Conservation (phyloP, 2,329 filamentous ascomycete genomes). For the Penicillium hordei region DNA sequence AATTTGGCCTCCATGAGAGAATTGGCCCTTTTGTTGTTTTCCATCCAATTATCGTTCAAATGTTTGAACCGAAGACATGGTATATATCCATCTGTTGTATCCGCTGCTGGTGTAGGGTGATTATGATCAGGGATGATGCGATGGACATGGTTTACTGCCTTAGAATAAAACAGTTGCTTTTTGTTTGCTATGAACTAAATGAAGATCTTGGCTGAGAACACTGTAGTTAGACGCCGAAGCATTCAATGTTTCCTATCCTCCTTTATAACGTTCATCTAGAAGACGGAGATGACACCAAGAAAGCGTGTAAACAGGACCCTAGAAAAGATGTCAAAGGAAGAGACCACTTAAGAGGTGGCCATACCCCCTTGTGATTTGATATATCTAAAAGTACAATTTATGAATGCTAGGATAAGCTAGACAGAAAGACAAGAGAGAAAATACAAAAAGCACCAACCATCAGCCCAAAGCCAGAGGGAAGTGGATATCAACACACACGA, state of each 20-base stretch:
- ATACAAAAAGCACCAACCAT: slow-evolving; percentile 18
- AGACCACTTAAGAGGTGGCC: neutral
- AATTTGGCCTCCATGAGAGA: slow-evolving; percentile 16
- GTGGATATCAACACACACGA: slow-evolving; percentile 17
- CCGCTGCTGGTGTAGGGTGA: neutral
- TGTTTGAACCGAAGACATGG: neutral
- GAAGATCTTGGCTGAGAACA: neutral
- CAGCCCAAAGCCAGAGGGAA: slow-evolving; percentile 13
- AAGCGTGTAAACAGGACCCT: neutral
- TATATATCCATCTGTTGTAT: neutral
- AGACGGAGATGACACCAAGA: neutral
- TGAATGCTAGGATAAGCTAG: slow-evolving; percentile 17
- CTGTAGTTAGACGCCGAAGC: neutral
- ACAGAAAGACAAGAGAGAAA: slow-evolving; percentile 14
- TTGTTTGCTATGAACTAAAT: neutral
- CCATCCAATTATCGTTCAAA: neutral
- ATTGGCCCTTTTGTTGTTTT: slow-evolving; percentile 16
- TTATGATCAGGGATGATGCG: neutral
- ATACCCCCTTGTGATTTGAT: slow-evolving; percentile 17
- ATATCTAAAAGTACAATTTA: slow-evolving; percentile 34
- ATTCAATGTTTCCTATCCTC: neutral
- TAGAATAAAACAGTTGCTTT: neutral
- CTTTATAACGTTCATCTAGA: no score
- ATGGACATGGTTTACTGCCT: neutral
- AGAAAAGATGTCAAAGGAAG: neutral